Evolutionary conservation across 139 green algal genomes (phyloP), one percentile per base, ranked within the genome.

Genomic region (Astrephomene gubernaculifera): DNA sequence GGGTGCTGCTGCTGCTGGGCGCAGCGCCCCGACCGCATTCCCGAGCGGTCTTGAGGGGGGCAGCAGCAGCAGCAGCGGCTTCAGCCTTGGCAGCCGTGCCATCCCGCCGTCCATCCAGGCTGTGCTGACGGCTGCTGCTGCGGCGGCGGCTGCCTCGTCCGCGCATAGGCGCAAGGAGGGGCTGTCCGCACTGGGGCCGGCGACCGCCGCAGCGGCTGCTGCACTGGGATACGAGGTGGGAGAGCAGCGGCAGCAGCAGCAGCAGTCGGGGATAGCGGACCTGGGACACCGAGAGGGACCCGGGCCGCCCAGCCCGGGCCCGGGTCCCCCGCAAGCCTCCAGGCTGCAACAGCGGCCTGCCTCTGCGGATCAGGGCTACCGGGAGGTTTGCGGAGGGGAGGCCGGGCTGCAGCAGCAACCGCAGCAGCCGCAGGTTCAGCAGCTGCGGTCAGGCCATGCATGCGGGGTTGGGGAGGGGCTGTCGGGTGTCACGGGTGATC

Each of bases 101-200:
- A 39, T 82, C 9, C 57, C 75, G 38, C 75, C 75, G 25, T 29
- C 75, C 6, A 71, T 83, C 1, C 60, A 63, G 60, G 76, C 76
- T 3, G 41, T 83, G 24, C n/a, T 83, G 2, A 39, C 57, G 14
- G 60, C 75, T 17, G 73, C 38, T 7, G 68, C 68, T n/a, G 35
- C 65, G 10, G 64, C 49, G 49, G 49, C 49, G 12, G 67, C 39
- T 10, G 67, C 67, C 8, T 36, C 36, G 8, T 7, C 67, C 36
- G 31, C 38, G 35, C 67, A 52, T 36, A 27, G 67, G 36, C 67
- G 67, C 35, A 73, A 27, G 36, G 67, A 57, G 24, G 22, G 41
- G 24, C n/a, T n/a, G n/a, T 24, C 69, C 41, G 41, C 69, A 29
- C 29, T 41, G 63, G 63, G 63, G 19, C 63, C 63, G 12, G 43